Evolutionary conservation across 129 eudicot species (phyloP).

Genomic region (Gnaphalium uliginosum): DNA sequence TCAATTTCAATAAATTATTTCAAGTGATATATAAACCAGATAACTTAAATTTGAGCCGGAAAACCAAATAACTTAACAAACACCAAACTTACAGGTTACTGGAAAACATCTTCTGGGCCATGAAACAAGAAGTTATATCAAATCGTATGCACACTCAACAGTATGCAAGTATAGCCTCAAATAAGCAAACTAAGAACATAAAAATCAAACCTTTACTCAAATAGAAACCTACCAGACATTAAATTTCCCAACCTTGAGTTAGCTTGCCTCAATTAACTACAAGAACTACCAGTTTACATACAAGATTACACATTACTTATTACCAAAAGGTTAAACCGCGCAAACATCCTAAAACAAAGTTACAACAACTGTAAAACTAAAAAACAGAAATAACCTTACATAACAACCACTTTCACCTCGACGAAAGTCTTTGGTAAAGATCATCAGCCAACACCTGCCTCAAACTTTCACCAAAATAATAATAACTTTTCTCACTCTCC

Average conservation of each 20-base stretch:
- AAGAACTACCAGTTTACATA: conserved; percentile 27
- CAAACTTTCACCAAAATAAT: conserved; percentile 77
- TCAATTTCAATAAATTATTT: too few relatives aligned
- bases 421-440: conserved; percentile 82
- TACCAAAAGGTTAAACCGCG: conserved; percentile 30
- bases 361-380: conserved; percentile 30
- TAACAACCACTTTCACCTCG: conserved; percentile 52
- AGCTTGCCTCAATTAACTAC: conserved; percentile 33
- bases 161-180: neutral
- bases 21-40: neutral
- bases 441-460: conserved; percentile 96
- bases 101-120: neutral
- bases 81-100: neutral
- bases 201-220: conserved; percentile 18
- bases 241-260: conserved; percentile 19
- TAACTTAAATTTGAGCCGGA: too few relatives aligned
- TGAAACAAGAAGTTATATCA: neutral
- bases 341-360: conserved; percentile 28
- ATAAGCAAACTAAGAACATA: neutral
- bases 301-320: conserved; percentile 27
- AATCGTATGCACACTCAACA: neutral
- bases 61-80: neutral
- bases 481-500: conserved; percentile 76
- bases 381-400: conserved; percentile 17
- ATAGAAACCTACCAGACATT: conserved; percentile 14